A percentile compares a stretch with the other conserved stretches of the same genome.
These are phyloP conservation scores for Myxozyma nipponensis DNA, from an alignment of 805 yeast species.

Conservation along the genomic window DNA sequence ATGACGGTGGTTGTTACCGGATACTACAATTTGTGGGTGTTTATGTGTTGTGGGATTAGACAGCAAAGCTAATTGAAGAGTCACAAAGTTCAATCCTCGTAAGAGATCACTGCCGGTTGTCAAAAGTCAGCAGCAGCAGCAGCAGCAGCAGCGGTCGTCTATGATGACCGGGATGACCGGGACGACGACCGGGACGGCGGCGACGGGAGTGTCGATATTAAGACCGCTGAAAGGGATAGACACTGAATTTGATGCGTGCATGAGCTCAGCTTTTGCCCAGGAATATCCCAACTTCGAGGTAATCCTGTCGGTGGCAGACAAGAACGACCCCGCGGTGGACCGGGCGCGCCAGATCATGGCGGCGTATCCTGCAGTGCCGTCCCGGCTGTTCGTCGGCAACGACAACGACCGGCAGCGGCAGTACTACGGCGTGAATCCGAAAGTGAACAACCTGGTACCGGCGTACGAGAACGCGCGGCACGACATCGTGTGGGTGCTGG, in stretches of 20 bases:
- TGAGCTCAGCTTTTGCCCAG: constrained; percentile 65
- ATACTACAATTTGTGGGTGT: constrained; percentile 18
- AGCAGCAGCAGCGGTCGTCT: constrained; percentile 3
- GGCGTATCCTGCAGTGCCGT: constrained; percentile 55
- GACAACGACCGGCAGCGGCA: no score
- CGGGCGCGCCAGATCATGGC: constrained; percentile 49
- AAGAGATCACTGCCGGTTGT: no score
- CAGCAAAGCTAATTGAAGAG: constrained; percentile 4
- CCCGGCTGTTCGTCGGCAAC: constrained; percentile 51
- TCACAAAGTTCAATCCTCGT: constrained; percentile 9
- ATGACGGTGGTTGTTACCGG: constrained; percentile 20
- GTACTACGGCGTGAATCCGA: constrained; percentile 89
- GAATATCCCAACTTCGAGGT: constrained; percentile 69
- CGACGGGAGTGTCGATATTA: constrained; percentile 71
- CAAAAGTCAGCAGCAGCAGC: no score
- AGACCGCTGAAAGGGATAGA: constrained; percentile 85
- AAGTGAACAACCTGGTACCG: constrained; percentile 79
- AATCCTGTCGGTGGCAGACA: constrained; percentile 68
- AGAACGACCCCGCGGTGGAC: constrained; percentile 60
- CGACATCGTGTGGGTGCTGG: constrained; percentile 81
- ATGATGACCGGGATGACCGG: no score
- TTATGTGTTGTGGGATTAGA: not conserved
- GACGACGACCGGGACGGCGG: no score
- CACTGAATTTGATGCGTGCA: constrained; percentile 64
- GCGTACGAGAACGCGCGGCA: constrained; percentile 65